These are phyloP conservation scores for Lodderomyces orthopsilosis DNA, from an alignment of 1,139 yeast species.

Conservation along the genomic window DNA sequence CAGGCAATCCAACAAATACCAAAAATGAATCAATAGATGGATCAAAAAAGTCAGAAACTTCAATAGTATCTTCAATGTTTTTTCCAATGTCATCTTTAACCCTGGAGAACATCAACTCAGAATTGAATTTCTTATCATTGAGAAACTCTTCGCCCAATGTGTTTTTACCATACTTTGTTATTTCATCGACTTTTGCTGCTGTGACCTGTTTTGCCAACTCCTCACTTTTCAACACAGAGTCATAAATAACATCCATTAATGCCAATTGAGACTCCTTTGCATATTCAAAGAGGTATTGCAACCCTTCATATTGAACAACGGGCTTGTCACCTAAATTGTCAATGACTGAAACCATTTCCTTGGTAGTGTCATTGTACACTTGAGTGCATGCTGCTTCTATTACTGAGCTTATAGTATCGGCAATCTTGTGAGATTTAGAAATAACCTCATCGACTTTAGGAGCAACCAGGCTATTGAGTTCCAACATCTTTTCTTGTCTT, in stretches of 20 bases:
- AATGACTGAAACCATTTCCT: slow-evolving; percentile 53
- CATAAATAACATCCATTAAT: slow-evolving; percentile 61
- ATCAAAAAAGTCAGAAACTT: slow-evolving; percentile 72
- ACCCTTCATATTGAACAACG: slow-evolving; percentile 56
- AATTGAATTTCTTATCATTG: slow-evolving; percentile 66
- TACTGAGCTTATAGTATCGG: slow-evolving; percentile 58
- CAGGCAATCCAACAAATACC: slow-evolving; percentile 42
- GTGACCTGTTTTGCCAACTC: slow-evolving; percentile 64
- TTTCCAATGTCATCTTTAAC: slow-evolving; percentile 62
- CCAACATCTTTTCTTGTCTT: slow-evolving; percentile 40
- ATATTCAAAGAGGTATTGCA: slow-evolving; percentile 66
- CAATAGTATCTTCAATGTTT: slow-evolving; percentile 57
- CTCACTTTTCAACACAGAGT: slow-evolving; percentile 67
- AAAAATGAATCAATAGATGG: slow-evolving; percentile 62
- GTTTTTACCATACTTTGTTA: slow-evolving; percentile 62
- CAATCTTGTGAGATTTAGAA: slow-evolving; percentile 50
- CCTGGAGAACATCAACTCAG: slow-evolving; percentile 82
- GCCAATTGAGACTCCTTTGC: slow-evolving; percentile 67
- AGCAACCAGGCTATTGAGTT: slow-evolving; percentile 49
- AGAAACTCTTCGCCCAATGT: slow-evolving; percentile 62
- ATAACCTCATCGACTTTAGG: slow-evolving; percentile 64
- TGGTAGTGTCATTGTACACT: slow-evolving; percentile 61
- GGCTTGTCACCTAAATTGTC: slow-evolving; percentile 56
- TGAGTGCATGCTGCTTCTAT: slow-evolving; percentile 61
- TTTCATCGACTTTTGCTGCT: slow-evolving; percentile 54